Percentiles rank a stretch among this genome's conserved stretches.
Evolutionary conservation across 139 green algal genomes (phyloP).

Genomic region (Micromonas commoda): DNA sequence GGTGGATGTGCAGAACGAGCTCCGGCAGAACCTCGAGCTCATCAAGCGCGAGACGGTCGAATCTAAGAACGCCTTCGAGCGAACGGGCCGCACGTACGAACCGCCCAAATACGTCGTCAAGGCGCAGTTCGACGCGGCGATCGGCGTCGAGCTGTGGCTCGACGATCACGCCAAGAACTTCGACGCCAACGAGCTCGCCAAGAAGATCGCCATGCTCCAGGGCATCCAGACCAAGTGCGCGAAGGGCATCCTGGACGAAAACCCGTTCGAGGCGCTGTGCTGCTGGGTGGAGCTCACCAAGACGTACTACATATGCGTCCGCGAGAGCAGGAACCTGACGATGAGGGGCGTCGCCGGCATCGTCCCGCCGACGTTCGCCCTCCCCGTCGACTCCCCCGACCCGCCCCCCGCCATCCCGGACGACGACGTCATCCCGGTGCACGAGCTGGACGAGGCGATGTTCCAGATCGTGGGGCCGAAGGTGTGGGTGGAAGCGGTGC

Average conservation of each 20-base stretch:
- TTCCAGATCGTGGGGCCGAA: background rate
- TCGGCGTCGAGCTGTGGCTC: slow-evolving; percentile 13
- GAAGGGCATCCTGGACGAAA: background rate
- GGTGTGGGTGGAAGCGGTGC: background rate
- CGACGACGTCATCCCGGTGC: background rate
- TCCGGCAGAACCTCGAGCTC: background rate
- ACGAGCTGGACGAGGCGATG: background rate
- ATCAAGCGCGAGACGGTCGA: background rate
- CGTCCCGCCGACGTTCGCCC: background rate
- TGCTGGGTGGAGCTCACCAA: background rate
- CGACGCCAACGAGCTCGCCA: background rate
- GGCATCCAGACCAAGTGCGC: background rate
- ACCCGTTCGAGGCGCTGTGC: background rate
- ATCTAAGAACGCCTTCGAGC: too few species aligned
- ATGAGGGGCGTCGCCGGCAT: background rate
- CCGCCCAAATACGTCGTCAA: background rate
- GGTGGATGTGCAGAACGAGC: background rate
- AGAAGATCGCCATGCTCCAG: background rate
- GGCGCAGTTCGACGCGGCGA: slow-evolving; percentile 7
- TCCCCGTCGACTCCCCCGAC: background rate
- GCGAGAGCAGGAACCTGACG: background rate
- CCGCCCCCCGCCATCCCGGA: too few species aligned
- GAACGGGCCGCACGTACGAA: background rate
- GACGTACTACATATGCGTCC: background rate
- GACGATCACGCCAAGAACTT: background rate